Evolutionary conservation across 2,329 filamentous ascomycete genomes (phyloP).

Genomic region (Elsinoe arachidis): DNA sequence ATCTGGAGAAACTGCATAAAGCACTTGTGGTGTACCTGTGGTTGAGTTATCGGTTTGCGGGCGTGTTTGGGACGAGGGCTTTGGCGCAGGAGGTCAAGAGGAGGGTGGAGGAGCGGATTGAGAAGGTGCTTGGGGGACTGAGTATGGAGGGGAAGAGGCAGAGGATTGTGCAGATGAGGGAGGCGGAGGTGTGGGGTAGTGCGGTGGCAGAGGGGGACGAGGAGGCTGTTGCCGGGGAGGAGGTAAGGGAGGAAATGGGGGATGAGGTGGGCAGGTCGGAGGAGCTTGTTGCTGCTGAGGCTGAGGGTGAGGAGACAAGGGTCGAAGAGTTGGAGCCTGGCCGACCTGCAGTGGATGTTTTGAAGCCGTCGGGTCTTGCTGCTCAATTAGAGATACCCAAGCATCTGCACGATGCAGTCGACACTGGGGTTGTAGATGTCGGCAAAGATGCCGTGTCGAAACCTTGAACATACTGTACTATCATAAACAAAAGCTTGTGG

Average conservation of each 20-base stretch:
- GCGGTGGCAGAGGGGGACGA: not conserved
- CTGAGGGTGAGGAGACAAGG: not conserved
- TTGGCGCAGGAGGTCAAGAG: slow-evolving; percentile 72
- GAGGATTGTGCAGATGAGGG: not conserved
- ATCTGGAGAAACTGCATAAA: slow-evolving; percentile 72
- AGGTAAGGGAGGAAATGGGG: not conserved
- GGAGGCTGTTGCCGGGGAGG: not conserved
- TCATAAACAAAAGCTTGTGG: not conserved
- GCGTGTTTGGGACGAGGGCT: slow-evolving; percentile 65
- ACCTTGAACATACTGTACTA: not conserved
- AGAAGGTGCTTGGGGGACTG: slow-evolving; percentile 42
- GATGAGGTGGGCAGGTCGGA: not conserved
- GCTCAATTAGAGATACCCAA: slow-evolving; percentile 6
- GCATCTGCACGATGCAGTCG: slow-evolving; percentile 5
- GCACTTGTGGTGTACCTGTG: slow-evolving; percentile 79
- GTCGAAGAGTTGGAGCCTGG: not conserved
- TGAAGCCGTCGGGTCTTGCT: not conserved
- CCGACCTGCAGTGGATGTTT: not conserved
- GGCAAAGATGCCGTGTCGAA: not conserved
- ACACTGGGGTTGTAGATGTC: not conserved
- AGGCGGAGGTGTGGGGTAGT: not conserved
- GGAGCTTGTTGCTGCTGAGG: not conserved
- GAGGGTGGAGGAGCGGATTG: slow-evolving; percentile 68
- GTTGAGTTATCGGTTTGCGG: slow-evolving; percentile 81
- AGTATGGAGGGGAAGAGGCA: slow-evolving; percentile 5